Percentiles rank a stretch among this genome's conserved stretches.
phyloP scores from a whole-genome alignment of 306 rosid species.

The Cucumis melo region DNA sequence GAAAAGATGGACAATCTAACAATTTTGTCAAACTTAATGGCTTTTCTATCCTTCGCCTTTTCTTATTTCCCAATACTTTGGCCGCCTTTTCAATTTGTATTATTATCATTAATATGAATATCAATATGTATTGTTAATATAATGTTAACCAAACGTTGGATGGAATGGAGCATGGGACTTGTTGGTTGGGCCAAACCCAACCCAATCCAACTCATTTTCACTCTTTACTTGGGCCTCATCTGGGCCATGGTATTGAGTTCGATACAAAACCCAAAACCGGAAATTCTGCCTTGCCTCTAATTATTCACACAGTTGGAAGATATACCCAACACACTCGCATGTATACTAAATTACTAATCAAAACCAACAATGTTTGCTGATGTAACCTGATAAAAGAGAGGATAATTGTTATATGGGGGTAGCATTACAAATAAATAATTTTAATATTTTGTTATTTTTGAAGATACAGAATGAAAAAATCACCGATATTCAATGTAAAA shows the following conservation, averaged over 20 bases:
- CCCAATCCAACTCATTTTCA: background rate
- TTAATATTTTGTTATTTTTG: too few species aligned
- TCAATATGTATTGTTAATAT: background rate
- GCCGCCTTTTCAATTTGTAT: background rate
- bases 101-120: background rate
- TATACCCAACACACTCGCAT: too few species aligned
- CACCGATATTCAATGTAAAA: background rate
- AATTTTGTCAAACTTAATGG: background rate
- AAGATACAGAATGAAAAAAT: too few species aligned
- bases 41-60: background rate
- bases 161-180: background rate
- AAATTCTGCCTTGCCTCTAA: background rate
- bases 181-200: background rate
- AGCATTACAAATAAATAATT: too few species aligned
- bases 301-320: too few species aligned
- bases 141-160: background rate
- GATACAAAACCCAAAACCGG: background rate
- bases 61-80: background rate
- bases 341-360: too few species aligned
- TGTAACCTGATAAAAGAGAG: too few species aligned
- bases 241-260: background rate
- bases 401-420: too few species aligned
- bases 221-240: background rate
- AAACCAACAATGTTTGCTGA: too few species aligned
- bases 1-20: background rate